These are phyloP conservation scores for Solanum lycopersicoides DNA, from an alignment of 257 asterid genomes.

Conservation along the genomic window DNA sequence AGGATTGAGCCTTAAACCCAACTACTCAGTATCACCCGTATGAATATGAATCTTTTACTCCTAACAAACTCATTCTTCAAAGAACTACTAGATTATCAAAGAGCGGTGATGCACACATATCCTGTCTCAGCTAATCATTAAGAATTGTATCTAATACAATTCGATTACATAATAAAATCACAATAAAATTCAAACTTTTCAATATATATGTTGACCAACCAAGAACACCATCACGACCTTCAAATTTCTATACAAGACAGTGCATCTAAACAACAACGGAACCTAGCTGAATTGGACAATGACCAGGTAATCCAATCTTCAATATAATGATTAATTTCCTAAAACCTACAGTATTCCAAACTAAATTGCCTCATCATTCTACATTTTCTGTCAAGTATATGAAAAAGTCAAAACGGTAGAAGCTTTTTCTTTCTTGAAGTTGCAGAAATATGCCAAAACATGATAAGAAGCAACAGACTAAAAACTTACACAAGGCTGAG, in stretches of 20 bases:
- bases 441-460: neutral
- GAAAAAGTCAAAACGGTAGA: neutral
- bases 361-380: neutral
- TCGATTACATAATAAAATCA: neutral
- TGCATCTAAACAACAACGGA: no score
- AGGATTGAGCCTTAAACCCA: neutral
- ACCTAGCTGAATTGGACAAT: neutral
- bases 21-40: neutral
- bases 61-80: neutral
- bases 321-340: neutral
- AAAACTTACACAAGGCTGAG: neutral
- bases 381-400: no score
- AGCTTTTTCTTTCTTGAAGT: neutral
- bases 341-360: neutral
- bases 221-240: neutral
- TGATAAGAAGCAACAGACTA: neutral
- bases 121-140: neutral
- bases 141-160: neutral
- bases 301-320: neutral
- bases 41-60: neutral
- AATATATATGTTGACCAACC: neutral
- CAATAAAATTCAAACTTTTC: neutral
- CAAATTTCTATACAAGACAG: no score
- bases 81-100: neutral
- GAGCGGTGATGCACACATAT: no score